These are phyloP conservation scores for Venturia effusa DNA, from an alignment of 2,329 filamentous ascomycete genomes.

Conservation along the genomic window DNA sequence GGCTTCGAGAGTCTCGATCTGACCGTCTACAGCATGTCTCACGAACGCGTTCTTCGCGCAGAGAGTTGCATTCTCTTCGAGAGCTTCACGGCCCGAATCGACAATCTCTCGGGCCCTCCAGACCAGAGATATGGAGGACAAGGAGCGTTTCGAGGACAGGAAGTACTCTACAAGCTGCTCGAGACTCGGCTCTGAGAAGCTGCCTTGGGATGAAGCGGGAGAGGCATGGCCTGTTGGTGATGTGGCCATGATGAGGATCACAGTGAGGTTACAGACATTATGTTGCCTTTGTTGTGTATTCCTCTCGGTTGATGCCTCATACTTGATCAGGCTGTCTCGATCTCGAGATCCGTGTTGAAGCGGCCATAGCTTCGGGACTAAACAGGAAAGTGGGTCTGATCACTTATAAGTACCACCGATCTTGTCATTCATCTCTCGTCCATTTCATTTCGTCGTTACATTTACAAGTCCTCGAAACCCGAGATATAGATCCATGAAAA, in stretches of 20 bases:
- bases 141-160: constrained; percentile 74
- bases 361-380: not conserved
- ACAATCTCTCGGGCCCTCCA: constrained; percentile 81
- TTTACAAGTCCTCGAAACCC: not conserved
- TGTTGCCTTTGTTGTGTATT: not conserved
- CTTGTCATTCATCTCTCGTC: not conserved
- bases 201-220: constrained; percentile 11
- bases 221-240: constrained; percentile 4
- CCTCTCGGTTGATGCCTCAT: not conserved
- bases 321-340: not conserved
- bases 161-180: constrained; percentile 77
- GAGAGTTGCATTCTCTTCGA: constrained; percentile 70
- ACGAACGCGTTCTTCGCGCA: constrained; percentile 39
- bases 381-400: constrained; percentile 1
- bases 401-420: too few relatives aligned
- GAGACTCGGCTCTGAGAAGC: constrained; percentile 34
- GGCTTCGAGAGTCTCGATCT: constrained; percentile 32
- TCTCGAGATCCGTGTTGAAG: not conserved
- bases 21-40: constrained; percentile 30
- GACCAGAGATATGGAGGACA: constrained; percentile 73
- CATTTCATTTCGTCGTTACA: not conserved
- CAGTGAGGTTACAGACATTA: not conserved
- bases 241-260: constrained; percentile 9
- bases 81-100: constrained; percentile 58
- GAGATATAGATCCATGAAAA: not conserved